Evolutionary conservation across 2,329 filamentous ascomycete genomes (phyloP).

Genomic region (Xylaria sp.): DNA sequence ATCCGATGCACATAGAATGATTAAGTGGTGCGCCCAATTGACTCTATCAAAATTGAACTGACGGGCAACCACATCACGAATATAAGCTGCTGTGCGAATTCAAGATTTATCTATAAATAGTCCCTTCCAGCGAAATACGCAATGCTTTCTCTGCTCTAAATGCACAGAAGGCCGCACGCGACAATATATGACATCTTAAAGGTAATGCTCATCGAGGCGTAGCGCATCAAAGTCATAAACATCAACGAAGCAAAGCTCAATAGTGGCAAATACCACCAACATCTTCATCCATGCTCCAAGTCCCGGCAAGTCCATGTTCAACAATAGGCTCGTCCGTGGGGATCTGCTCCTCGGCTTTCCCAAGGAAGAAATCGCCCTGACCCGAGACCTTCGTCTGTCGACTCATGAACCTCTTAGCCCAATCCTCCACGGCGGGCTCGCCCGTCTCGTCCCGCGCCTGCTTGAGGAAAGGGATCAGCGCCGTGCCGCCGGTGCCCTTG

Average conservation of each 20-base stretch:
- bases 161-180: background rate
- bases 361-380: slow-evolving; percentile 67
- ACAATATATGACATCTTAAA: background rate
- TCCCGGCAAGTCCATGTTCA: slow-evolving; percentile 76
- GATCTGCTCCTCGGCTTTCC: slow-evolving; percentile 60
- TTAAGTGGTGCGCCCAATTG: background rate
- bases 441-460: slow-evolving; percentile 96
- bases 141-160: background rate
- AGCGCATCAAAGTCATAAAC: background rate
- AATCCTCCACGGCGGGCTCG: slow-evolving; percentile 82
- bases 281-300: slow-evolving; percentile 88
- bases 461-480: slow-evolving; percentile 94
- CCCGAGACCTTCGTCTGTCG: slow-evolving; percentile 61
- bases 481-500: slow-evolving; percentile 91
- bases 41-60: background rate
- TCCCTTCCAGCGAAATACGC: too few species aligned
- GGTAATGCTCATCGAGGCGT: too few species aligned
- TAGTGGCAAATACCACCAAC: slow-evolving; percentile 73
- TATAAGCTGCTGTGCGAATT: background rate
- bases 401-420: slow-evolving; percentile 69
- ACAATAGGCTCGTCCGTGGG: slow-evolving; percentile 46
- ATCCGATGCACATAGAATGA: too few species aligned
- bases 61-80: background rate
- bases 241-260: slow-evolving; percentile 44
- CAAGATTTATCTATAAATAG: too few species aligned